Evolutionary conservation across 495 filamentous ascomycete genomes (phyloP).

Genomic region (Penicillium angulare): DNA sequence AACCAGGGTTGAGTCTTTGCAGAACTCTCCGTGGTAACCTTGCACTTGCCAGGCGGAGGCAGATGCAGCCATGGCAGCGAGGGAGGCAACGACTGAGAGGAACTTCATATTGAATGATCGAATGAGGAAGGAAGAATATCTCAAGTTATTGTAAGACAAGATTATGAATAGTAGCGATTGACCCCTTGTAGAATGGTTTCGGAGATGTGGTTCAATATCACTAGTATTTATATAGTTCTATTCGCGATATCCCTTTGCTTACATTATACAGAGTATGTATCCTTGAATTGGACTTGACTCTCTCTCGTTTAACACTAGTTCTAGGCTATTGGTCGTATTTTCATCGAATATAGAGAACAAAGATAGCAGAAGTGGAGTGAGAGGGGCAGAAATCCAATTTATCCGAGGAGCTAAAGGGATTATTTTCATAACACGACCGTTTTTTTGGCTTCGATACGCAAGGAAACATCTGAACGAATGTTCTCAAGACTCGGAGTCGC

Average conservation of each 20-base stretch:
- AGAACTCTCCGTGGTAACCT: background rate
- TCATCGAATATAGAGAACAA: background rate
- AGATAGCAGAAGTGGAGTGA: background rate
- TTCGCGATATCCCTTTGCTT: background rate
- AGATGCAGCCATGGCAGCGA: background rate
- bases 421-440: background rate
- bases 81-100: background rate
- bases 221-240: background rate
- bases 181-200: background rate
- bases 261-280: background rate
- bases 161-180: background rate
- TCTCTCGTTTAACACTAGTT: background rate
- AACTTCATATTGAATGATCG: background rate
- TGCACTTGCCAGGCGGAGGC: background rate
- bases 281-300: background rate
- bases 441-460: background rate
- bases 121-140: background rate
- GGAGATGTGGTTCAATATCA: background rate
- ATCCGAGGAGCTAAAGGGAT: background rate
- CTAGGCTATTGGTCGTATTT: background rate
- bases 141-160: background rate
- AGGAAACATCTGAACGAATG: background rate
- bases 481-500: background rate
- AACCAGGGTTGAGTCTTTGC: background rate
- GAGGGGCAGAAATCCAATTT: background rate